A percentile compares a stretch with the other conserved stretches of the same genome.
Evolutionary conservation across 2,329 filamentous ascomycete species (phyloP).

Genomic region (Penicillium capsulatum): DNA sequence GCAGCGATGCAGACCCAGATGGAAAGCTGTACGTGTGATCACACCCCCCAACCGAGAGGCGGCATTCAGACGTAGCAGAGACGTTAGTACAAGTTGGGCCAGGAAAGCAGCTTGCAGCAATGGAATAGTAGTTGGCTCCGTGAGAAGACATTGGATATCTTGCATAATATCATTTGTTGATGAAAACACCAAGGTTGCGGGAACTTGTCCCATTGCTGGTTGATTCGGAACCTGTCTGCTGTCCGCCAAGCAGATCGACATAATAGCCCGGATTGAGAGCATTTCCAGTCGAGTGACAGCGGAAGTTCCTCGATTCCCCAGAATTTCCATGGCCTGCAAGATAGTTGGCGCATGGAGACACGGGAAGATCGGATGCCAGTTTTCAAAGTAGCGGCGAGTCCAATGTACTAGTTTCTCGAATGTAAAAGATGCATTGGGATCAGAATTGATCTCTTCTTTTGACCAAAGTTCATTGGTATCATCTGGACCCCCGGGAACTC

Average conservation of each 20-base stretch:
- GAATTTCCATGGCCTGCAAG: slow-evolving; percentile 45
- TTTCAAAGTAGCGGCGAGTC: slow-evolving; percentile 53
- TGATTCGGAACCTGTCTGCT: slow-evolving; percentile 40
- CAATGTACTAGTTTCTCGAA: slow-evolving; percentile 51
- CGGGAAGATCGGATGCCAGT: slow-evolving; percentile 56
- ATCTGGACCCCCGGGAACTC: slow-evolving; percentile 31
- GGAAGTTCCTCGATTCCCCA: slow-evolving; percentile 33
- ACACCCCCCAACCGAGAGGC: slow-evolving; percentile 55
- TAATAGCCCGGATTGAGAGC: slow-evolving; percentile 47
- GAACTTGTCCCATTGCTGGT: slow-evolving; percentile 33
- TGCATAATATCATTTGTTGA: slow-evolving; percentile 50
- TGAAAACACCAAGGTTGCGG: slow-evolving; percentile 45
- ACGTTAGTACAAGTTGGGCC: slow-evolving; percentile 54
- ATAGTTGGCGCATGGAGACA: slow-evolving; percentile 54
- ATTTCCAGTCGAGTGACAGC: slow-evolving; percentile 35
- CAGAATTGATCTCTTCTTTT: slow-evolving; percentile 11
- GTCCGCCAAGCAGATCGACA: slow-evolving; percentile 55
- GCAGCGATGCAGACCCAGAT: slow-evolving; percentile 57
- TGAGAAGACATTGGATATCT: slow-evolving; percentile 47
- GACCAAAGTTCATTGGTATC: slow-evolving; percentile 34
- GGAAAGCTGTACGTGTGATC: slow-evolving; percentile 54
- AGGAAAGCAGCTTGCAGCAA: slow-evolving; percentile 51
- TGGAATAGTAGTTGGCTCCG: slow-evolving; percentile 46
- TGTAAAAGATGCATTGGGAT: slow-evolving; percentile 15
- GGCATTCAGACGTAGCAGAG: slow-evolving; percentile 54